Conservation (phyloP, 192 early-diverging fungal genomes). For the Glomus cerebriforme region DNA sequence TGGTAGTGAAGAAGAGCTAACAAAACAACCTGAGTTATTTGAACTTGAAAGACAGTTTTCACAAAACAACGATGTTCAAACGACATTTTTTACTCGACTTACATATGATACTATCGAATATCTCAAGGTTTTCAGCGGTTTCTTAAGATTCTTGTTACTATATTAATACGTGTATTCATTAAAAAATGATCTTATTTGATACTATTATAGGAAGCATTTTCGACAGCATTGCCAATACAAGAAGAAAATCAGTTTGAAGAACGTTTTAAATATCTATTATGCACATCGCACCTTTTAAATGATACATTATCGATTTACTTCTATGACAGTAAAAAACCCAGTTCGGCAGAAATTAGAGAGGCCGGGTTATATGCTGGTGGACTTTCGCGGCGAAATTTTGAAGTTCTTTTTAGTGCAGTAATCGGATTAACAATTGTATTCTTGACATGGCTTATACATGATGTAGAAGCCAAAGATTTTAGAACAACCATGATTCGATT, state of each 20-base stretch:
- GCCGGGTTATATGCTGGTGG: conserved; percentile 27
- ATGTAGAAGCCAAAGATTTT: conserved; percentile 11
- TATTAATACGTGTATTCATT: not conserved
- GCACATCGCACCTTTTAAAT: conserved; percentile 58
- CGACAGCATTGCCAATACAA: conserved; percentile 44
- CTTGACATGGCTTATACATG: conserved; percentile 25
- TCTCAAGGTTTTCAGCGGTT: not conserved
- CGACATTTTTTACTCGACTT: not conserved
- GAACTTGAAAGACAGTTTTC: conserved; percentile 1
- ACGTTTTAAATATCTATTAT: conserved; percentile 60
- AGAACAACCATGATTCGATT: conserved; percentile 21
- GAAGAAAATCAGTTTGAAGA: conserved; percentile 61
- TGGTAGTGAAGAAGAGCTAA: conserved; percentile 37
- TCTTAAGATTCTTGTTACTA: not conserved
- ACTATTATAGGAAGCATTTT: conserved; percentile 50
- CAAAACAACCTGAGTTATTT: conserved; percentile 25
- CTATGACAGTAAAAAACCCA: conserved; percentile 44
- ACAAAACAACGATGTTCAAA: not conserved
- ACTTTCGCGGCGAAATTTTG: conserved; percentile 20
- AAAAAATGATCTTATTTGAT: not conserved
- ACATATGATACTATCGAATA: not conserved
- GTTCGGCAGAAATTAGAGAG: conserved; percentile 29
- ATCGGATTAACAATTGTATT: conserved; percentile 30
- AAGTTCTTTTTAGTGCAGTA: conserved; percentile 23
- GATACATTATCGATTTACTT: conserved; percentile 44